Evolutionary conservation across 2,329 filamentous ascomycete species (phyloP), one percentile per base, ranked within the genome.

Genomic region (Diaporthe eres): DNA sequence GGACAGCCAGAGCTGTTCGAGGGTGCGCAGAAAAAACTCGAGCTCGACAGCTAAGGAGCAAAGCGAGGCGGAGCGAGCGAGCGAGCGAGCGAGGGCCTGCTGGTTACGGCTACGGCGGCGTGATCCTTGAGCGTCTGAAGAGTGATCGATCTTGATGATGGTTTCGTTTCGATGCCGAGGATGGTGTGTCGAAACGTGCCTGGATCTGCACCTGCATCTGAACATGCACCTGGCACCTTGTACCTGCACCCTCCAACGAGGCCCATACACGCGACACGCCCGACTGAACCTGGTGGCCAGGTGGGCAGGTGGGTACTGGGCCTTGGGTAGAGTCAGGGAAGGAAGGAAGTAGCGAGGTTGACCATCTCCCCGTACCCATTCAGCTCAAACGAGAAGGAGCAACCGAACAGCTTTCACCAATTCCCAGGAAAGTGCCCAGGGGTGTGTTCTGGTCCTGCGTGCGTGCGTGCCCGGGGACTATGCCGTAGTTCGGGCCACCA

Each of bases 161-260:
- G 47, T 42, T 70, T 70, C 49, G 65, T 70, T 70, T 70, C 34
- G 65, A 70, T 42, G 65, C 65, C 65, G 65, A 70, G 65, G 34
- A 70, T 22, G 65, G 34, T 22, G 47, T 55, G 49, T 70, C 65
- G 65, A 70, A 70, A 70, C 65, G 49, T 12, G 15, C 34, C 34
- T 42, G 65, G 49, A 70, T 70, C 65, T 70, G 65, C 49, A 70
- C 65, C 65, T 55, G 65, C 49, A 55, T 70, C 65, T 70, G 28
- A 39, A 42, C 8, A 37, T 39, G 63, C 31, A 70, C 17, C 65
- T 51, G 42, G 47, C 47, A 39, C 31, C 58, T 44, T 51, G 28
- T 34, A 55, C 31, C 34, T 55, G 25, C n/a, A 28, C 25, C 51
- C 10, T 39, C 19, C 63, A 28, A 37, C 44, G 63, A 47, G 44